Percentiles rank a stretch among this genome's conserved stretches.
phyloP scores from a whole-genome alignment of 1,284 basidiomycete genomes.

The Rhodotorula sp. region DNA sequence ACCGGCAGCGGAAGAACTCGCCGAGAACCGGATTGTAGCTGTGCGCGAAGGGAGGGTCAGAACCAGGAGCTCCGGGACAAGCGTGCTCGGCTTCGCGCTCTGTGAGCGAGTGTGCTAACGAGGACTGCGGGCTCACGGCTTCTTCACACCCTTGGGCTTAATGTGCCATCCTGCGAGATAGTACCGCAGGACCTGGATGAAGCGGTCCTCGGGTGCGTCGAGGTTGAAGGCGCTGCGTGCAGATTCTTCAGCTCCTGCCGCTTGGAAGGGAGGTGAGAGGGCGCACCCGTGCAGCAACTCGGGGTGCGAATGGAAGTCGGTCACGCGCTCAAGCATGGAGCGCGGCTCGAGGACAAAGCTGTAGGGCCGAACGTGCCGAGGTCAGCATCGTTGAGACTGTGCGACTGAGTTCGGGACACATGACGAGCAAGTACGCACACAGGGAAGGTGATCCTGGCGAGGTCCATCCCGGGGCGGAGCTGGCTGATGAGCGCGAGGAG shows the following conservation, averaged over 20 bases:
- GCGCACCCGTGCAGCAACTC: slow-evolving; percentile 92
- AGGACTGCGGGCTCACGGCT: slow-evolving; percentile 68
- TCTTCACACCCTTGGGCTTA: slow-evolving; percentile 99
- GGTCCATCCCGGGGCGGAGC: slow-evolving; percentile 90
- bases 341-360: slow-evolving; percentile 94
- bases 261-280: neutral
- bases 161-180: slow-evolving; percentile 99
- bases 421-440: slow-evolving; percentile 17
- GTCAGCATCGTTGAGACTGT: neutral
- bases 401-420: neutral
- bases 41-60: slow-evolving; percentile 6
- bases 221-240: slow-evolving; percentile 67
- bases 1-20: slow-evolving; percentile 95
- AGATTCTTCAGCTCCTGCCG: neutral
- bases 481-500: slow-evolving; percentile 69
- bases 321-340: slow-evolving; percentile 88
- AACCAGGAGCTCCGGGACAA: no score
- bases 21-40: slow-evolving; percentile 97
- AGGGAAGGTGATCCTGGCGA: slow-evolving; percentile 65
- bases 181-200: slow-evolving; percentile 87
- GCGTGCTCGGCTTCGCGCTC: no score
- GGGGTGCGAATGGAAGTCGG: slow-evolving; percentile 98
- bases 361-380: slow-evolving; percentile 56
- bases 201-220: slow-evolving; percentile 82
- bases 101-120: neutral